Percentiles rank a stretch among this genome's conserved stretches.
Evolutionary conservation across 371 early-diverging fungal genomes (phyloP).

Genomic region (Lichtheimia ramosa): DNA sequence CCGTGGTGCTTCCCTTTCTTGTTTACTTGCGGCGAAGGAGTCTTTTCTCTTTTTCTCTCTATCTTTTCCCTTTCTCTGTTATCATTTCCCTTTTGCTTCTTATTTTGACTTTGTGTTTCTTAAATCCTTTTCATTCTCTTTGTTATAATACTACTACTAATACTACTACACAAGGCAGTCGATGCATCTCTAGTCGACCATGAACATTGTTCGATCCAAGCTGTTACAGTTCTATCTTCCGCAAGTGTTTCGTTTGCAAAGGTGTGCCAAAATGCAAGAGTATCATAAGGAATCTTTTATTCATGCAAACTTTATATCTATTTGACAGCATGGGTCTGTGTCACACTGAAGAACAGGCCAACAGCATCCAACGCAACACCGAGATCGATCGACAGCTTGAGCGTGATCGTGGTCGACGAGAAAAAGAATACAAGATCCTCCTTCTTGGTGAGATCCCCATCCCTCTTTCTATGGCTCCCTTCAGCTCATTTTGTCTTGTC

Average conservation of each 20-base stretch:
- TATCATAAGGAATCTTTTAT: not conserved
- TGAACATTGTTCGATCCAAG: constrained; percentile 19
- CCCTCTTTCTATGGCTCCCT: not conserved
- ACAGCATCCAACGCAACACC: constrained; percentile 43
- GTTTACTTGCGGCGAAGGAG: not conserved
- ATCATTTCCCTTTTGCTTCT: not conserved
- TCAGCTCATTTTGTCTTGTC: no score
- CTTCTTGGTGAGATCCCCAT: constrained; percentile 50
- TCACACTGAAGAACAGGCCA: constrained; percentile 57
- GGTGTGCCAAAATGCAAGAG: constrained; percentile 3
- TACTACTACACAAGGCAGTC: not conserved
- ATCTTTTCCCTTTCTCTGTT: constrained; percentile 5
- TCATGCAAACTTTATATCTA: constrained; percentile 3
- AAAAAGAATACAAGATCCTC: constrained; percentile 65
- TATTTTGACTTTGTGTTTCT: not conserved
- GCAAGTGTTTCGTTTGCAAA: constrained; percentile 21
- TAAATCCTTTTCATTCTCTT: not conserved
- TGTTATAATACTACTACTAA: not conserved
- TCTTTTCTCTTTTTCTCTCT: constrained; percentile 7
- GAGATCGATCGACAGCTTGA: constrained; percentile 64
- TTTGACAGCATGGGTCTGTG: constrained; percentile 56
- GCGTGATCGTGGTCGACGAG: constrained; percentile 56
- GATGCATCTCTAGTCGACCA: constrained; percentile 4
- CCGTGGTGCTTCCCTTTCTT: not conserved
- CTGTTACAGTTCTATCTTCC: constrained; percentile 19